Evolutionary conservation across 2,329 filamentous ascomycete species (phyloP).

Genomic region (Neospermospora avenae): DNA sequence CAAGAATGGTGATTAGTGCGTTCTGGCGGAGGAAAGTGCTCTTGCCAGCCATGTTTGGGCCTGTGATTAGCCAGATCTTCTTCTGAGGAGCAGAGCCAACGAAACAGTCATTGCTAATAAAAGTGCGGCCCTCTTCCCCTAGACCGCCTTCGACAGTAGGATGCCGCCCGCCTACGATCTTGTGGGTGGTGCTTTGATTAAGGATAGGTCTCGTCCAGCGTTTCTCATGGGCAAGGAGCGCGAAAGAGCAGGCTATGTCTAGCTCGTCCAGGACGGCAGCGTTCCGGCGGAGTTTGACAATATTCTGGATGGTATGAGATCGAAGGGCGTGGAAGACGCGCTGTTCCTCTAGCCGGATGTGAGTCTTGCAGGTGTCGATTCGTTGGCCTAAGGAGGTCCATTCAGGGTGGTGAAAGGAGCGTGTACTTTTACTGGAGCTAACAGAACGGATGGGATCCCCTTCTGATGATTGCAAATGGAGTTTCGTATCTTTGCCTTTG

Average conservation of each 20-base stretch:
- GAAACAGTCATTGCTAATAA: slow-evolving; percentile 82
- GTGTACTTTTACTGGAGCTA: slow-evolving; percentile 77
- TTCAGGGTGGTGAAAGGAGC: slow-evolving; percentile 76
- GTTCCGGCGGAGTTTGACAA: slow-evolving; percentile 84
- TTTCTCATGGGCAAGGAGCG: slow-evolving; percentile 72
- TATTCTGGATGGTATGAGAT: slow-evolving; percentile 70
- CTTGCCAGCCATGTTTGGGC: slow-evolving; percentile 99
- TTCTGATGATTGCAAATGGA: slow-evolving; percentile 26
- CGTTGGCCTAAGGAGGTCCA: slow-evolving; percentile 80
- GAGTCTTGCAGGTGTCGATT: slow-evolving; percentile 73
- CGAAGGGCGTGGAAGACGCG: slow-evolving; percentile 73
- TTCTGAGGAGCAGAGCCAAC: slow-evolving; percentile 59
- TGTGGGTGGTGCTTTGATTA: slow-evolving; percentile 62
- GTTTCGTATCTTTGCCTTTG: slow-evolving; percentile 68
- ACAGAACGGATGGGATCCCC: slow-evolving; percentile 49
- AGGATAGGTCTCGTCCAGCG: slow-evolving; percentile 71
- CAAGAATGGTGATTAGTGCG: slow-evolving; percentile 88
- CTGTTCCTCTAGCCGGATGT: slow-evolving; percentile 82
- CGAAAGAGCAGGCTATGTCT: slow-evolving; percentile 85
- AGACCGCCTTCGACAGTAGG: slow-evolving; percentile 88
- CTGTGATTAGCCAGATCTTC: slow-evolving; percentile 64
- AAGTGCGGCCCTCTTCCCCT: slow-evolving; percentile 72
- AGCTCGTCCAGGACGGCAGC: slow-evolving; percentile 90
- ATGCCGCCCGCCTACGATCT: slow-evolving; percentile 82
- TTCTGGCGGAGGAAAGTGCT: slow-evolving; percentile 95